These are phyloP conservation scores for Neurospora intermedia DNA, from an alignment of 495 filamentous ascomycete species.

Conservation along the genomic window DNA sequence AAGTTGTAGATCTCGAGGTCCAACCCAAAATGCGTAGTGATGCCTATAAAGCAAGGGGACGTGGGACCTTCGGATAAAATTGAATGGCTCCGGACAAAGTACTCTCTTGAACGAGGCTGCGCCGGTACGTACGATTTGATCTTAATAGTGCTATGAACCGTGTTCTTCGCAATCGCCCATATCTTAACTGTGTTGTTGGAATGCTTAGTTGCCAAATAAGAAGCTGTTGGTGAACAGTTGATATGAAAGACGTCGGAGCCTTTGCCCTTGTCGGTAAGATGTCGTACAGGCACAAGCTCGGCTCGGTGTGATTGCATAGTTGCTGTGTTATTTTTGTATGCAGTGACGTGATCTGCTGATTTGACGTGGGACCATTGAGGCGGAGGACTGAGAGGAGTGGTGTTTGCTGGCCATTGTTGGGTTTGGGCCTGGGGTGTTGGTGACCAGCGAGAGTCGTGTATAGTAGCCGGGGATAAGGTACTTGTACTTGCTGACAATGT, in stretches of 20 bases:
- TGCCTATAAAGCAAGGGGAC: conserved; percentile 9
- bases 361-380: not conserved
- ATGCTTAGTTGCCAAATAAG: conserved; percentile 15
- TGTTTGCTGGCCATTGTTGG: not conserved
- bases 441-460: not conserved
- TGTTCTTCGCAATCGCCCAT: conserved; percentile 16
- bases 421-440: not conserved
- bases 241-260: conserved; percentile 16
- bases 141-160: conserved; percentile 16
- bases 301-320: conserved; percentile 2
- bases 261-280: conserved; percentile 16
- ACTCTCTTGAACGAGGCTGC: conserved; percentile 18
- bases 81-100: conserved; percentile 21
- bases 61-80: conserved; percentile 17
- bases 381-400: not conserved
- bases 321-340: not conserved
- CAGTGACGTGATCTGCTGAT: not conserved
- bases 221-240: conserved; percentile 10
- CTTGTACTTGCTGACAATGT: not conserved
- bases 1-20: conserved; percentile 23
- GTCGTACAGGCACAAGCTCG: conserved; percentile 3
- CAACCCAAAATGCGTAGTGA: conserved; percentile 21
- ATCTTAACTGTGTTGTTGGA: conserved; percentile 18
- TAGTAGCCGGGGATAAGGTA: not conserved
- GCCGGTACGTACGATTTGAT: conserved; percentile 19